phyloP scores from a whole-genome alignment of 1,284 basidiomycete genomes.

The Calocybe gambosa region DNA sequence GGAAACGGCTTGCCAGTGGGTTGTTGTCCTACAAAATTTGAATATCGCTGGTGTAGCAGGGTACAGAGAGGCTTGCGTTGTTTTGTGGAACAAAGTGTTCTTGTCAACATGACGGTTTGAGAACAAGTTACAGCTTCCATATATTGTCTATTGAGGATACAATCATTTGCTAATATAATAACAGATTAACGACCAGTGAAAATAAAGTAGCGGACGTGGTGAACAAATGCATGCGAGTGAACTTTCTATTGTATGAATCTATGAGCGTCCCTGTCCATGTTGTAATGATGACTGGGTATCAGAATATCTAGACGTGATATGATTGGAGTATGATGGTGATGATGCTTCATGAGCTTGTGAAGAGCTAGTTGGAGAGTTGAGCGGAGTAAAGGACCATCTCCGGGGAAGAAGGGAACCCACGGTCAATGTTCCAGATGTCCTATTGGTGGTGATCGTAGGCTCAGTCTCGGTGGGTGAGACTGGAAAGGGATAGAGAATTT shows the following conservation, averaged over 20 bases:
- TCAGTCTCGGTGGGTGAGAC: conserved; percentile 34
- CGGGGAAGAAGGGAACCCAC: conserved; percentile 30
- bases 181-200: neutral
- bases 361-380: conserved; percentile 22
- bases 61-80: conserved; percentile 1
- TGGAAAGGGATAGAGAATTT: conserved; percentile 37
- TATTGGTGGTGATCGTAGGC: conserved; percentile 24
- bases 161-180: neutral
- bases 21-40: conserved; percentile 1
- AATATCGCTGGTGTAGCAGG: neutral
- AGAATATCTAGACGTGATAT: conserved; percentile 7
- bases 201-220: conserved; percentile 9
- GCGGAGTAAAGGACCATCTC: conserved; percentile 31
- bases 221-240: neutral
- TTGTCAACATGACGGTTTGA: conserved; percentile 9
- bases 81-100: neutral
- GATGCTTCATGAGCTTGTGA: conserved; percentile 11
- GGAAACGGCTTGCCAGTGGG: conserved; percentile 34
- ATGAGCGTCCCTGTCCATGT: conserved; percentile 6
- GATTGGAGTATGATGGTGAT: conserved; percentile 8
- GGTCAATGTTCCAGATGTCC: conserved; percentile 27
- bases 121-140: neutral
- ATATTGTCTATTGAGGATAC: neutral
- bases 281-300: conserved; percentile 3
- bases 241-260: conserved; percentile 3